Evolutionary conservation across 768 basidiomycete genomes (phyloP), one percentile per base, ranked within the genome.

Genomic region (Amanita pseudoporphyria): DNA sequence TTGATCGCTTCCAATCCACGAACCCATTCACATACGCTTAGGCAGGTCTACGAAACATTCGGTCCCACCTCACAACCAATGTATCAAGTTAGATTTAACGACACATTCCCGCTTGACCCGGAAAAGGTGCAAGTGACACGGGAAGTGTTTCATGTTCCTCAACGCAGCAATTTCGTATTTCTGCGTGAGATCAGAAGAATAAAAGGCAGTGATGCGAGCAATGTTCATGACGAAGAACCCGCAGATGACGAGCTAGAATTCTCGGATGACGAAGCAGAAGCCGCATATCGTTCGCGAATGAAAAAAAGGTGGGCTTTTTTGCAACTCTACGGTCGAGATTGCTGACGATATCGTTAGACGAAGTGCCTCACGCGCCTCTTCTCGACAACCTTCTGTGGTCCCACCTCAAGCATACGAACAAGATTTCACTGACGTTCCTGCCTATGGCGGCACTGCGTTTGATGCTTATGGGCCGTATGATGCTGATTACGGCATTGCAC

Each of bases 131-230:
- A 64, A 49, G 53, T 78, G 14, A 74, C 75, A 21, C 76, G 79
- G 24, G 72, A 79, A 51, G 82, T 97, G 28, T 98, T 82, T 64
- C 91, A 94, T 64, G 78, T 91, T 31, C 85, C 88, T 1, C 69
- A 73, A 35, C 79, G 79, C 36, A 93, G 92, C 64, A 74, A 77
- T 37, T 94, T 93, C 60, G 84, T 97, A 45, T 92, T 88, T 62
- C 73, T 92, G 39, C 71, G 75, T 32, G 77, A 82, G 40, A 74
- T 97, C 40, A 76, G 77, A 52, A 72, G 67, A 14, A 62, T 79
- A 53, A 93, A 83, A 60, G 95, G 94, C 36, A 92, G 88, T 55
- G 95, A 98, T 57, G 95, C 95, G 18, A 91, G 87, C 59, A 98
- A 97, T 60, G 73, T 92, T 9, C 81, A 92, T 56, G 95, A 98